A percentile compares a stretch with the other conserved stretches of the same genome.
Evolutionary conservation across 73 alveolate species (phyloP).

Genomic region (Blepharisma japonicum): DNA sequence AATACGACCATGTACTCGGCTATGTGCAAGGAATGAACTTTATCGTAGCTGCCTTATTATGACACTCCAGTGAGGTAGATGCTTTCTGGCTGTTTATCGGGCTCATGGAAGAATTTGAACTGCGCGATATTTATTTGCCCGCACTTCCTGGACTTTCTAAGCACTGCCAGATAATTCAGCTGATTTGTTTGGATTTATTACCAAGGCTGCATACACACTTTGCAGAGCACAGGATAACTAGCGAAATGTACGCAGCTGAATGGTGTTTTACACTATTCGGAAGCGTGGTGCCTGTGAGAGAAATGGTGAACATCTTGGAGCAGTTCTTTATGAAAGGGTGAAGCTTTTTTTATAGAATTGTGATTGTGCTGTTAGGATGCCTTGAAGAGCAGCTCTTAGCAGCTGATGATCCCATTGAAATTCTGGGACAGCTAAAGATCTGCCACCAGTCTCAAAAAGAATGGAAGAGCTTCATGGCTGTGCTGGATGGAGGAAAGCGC

Average conservation of each 20-base stretch:
- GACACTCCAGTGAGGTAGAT: conserved; percentile 76
- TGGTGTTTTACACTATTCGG: conserved; percentile 67
- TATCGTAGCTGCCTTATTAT: conserved; percentile 79
- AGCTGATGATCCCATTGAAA: conserved; percentile 53
- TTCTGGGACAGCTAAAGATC: conserved; percentile 36
- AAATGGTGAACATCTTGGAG: conserved; percentile 41
- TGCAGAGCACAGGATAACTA: conserved; percentile 40
- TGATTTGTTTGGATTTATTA: conserved; percentile 36
- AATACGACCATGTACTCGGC: conserved; percentile 45
- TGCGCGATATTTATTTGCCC: conserved; percentile 60
- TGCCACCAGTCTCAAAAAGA: conserved; percentile 23
- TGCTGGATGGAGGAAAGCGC: neutral
- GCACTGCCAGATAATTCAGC: conserved; percentile 54
- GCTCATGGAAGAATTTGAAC: conserved; percentile 76
- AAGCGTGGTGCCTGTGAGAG: conserved; percentile 54
- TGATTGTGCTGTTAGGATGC: conserved; percentile 34
- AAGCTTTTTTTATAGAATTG: conserved; percentile 44
- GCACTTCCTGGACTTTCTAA: conserved; percentile 72
- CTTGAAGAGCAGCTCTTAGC: conserved; percentile 43
- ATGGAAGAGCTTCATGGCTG: neutral
- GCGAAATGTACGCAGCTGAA: conserved; percentile 64
- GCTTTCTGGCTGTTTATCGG: conserved; percentile 87
- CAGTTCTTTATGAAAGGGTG: conserved; percentile 64
- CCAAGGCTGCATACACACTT: conserved; percentile 49
- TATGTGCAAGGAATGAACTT: conserved; percentile 93